These are phyloP conservation scores for Phytophthora macrochlamydospora DNA, from an alignment of 352 stramenopile genomes.

Conservation along the genomic window DNA sequence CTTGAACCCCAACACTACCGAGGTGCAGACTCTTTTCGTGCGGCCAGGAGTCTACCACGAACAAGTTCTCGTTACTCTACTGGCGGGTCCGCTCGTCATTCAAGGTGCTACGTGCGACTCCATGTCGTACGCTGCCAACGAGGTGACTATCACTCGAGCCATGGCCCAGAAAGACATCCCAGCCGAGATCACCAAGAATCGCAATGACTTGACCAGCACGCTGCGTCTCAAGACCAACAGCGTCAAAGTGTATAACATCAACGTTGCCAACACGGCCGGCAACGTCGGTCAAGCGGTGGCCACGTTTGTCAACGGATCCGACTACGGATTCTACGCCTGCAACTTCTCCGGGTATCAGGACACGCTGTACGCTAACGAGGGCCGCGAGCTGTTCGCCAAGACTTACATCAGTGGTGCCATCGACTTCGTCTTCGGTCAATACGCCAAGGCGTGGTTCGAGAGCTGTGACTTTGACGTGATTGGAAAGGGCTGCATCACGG, in stretches of 20 bases:
- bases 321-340: conserved; percentile 24
- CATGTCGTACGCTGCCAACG: conserved; percentile 14
- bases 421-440: conserved; percentile 24
- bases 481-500: conserved; percentile 20
- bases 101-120: conserved; percentile 24
- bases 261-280: conserved; percentile 20
- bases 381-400: conserved; percentile 17
- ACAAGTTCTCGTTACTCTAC: conserved; percentile 11
- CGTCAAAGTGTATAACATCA: conserved; percentile 28
- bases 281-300: conserved; percentile 16
- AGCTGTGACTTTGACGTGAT: conserved; percentile 21
- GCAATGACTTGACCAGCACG: conserved; percentile 21
- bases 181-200: conserved; percentile 16
- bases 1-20: conserved; percentile 10
- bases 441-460: conserved; percentile 26
- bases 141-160: conserved; percentile 25
- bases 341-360: conserved; percentile 26
- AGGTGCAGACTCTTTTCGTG: conserved; percentile 16
- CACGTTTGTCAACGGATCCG: conserved; percentile 15
- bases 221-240: conserved; percentile 17
- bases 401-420: conserved; percentile 21
- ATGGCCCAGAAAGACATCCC: conserved; percentile 24
- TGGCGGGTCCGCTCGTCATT: conserved; percentile 17
- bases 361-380: conserved; percentile 22
- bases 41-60: conserved; percentile 15